A percentile compares a stretch with the other conserved stretches of the same genome.
Evolutionary conservation across 1,139 yeast genomes (phyloP).

Genomic region (Hyphopichia pseudoburtonii): DNA sequence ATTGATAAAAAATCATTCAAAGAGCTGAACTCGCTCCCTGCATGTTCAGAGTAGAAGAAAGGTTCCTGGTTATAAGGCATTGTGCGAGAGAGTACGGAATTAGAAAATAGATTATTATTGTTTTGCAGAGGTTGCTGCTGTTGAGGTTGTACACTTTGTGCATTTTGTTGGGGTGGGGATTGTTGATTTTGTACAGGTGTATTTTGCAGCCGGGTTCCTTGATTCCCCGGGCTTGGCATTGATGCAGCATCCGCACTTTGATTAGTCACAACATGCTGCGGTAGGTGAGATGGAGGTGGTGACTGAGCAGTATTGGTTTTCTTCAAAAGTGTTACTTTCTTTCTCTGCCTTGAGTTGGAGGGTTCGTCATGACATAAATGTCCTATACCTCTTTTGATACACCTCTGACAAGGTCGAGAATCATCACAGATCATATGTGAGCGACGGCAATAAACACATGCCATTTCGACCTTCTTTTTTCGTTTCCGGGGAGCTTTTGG

Average conservation of each 20-base stretch:
- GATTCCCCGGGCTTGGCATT: conserved; percentile 5
- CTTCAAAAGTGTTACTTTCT: conserved; percentile 35
- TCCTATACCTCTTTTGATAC: conserved; percentile 84
- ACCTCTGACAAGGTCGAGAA: conserved; percentile 81
- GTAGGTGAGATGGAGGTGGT: not conserved
- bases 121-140: not conserved
- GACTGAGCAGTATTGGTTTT: conserved; percentile 7
- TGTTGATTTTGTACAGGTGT: conserved; percentile 3
- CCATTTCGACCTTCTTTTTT: conserved; percentile 61
- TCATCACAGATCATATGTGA: conserved; percentile 95
- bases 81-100: conserved; percentile 43
- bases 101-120: not conserved
- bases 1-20: conserved; percentile 85
- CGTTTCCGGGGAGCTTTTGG: conserved; percentile 19
- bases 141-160: conserved; percentile 1
- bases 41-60: conserved; percentile 84
- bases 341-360: conserved; percentile 42
- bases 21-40: conserved; percentile 90
- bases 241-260: conserved; percentile 5
- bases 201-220: conserved; percentile 9
- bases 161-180: conserved; percentile 4
- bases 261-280: not conserved
- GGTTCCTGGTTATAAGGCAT: conserved; percentile 64
- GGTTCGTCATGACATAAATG: conserved; percentile 88
- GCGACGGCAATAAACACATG: conserved; percentile 90